Evolutionary conservation across 768 basidiomycete species (phyloP), one percentile per base, ranked within the genome.

Genomic region (Mycena latifolia): DNA sequence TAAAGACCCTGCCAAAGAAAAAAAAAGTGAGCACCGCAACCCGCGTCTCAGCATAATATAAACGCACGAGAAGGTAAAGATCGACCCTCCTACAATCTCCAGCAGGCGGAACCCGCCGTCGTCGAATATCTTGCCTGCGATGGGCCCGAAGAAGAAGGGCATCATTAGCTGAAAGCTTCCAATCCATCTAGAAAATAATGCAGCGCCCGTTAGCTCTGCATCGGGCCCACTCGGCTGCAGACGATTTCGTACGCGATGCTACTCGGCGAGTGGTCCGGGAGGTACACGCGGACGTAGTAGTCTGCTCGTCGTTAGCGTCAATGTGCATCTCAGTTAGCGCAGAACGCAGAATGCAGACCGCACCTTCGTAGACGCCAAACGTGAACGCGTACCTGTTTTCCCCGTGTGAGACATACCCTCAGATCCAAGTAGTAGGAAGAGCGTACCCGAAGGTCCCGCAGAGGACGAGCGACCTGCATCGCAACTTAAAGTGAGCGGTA

Each of bases 31-130:
- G n/a, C n/a, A n/a, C n/a, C n/a, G n/a, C n/a, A n/a, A n/a, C n/a
- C n/a, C n/a, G n/a, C n/a, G n/a, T n/a, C n/a, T n/a, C n/a, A n/a
- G n/a, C n/a, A n/a, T n/a, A n/a, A n/a, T n/a, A 35, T 6, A 6
- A 35, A 35, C 51, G n/a, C 5, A 52, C 51, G 51, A 52, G 25
- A 52, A 52, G 0, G 51, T 52, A 18, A 52, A 52, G 6, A 52
- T 52, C 5, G n/a, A 22, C 4, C 51, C 29, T 24, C 51, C 33
- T 10, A n/a, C 31, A 52, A 52, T 33, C 12, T 52, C 31, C 9
- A 52, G n/a, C 33, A 12, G 6, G 6, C 20, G n/a, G 51, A 52
- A 52, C 2, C n/a, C 20, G 3, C 51, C 51, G 12, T 33, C 22
- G n/a, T 52, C 51, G 31, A 52, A 52, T 35, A 52, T n/a, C 5